A percentile compares a stretch with the other conserved stretches of the same genome.
These are phyloP conservation scores for Eimeria tenella DNA, from an alignment of 169 alveolate species.

Conservation along the genomic window DNA sequence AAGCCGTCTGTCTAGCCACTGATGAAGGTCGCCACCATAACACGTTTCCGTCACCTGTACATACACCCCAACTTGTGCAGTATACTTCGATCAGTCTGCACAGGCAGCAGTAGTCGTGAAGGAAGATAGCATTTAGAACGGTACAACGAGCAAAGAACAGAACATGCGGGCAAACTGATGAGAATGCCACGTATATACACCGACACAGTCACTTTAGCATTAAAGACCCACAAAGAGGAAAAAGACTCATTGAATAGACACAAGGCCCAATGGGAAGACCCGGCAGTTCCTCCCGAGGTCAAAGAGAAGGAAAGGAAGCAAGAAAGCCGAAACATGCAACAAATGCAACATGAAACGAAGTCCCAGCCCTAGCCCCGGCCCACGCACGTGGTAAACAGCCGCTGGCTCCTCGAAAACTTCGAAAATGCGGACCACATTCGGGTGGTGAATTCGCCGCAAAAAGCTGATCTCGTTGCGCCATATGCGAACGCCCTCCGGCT, in stretches of 20 bases:
- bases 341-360: too few species aligned
- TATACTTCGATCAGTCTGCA: too few species aligned
- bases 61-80: neutral
- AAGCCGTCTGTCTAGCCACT: conserved; percentile 73
- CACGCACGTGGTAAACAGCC: conserved; percentile 45
- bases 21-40: conserved; percentile 71
- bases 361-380: neutral
- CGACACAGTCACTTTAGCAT: too few species aligned
- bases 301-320: neutral
- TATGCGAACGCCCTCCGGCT: conserved; percentile 45
- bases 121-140: too few species aligned
- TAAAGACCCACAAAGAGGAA: neutral
- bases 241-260: neutral
- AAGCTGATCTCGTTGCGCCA: conserved; percentile 62
- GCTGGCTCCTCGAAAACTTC: conserved; percentile 92
- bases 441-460: conserved; percentile 89
- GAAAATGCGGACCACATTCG: conserved; percentile 91
- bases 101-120: too few species aligned
- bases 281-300: neutral
- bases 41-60: conserved; percentile 73
- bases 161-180: too few species aligned
- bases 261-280: neutral
- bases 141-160: too few species aligned
- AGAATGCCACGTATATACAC: too few species aligned
- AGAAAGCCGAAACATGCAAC: neutral